Evolutionary conservation across 495 filamentous ascomycete species (phyloP).

Genomic region (Sordaria brevicollis): DNA sequence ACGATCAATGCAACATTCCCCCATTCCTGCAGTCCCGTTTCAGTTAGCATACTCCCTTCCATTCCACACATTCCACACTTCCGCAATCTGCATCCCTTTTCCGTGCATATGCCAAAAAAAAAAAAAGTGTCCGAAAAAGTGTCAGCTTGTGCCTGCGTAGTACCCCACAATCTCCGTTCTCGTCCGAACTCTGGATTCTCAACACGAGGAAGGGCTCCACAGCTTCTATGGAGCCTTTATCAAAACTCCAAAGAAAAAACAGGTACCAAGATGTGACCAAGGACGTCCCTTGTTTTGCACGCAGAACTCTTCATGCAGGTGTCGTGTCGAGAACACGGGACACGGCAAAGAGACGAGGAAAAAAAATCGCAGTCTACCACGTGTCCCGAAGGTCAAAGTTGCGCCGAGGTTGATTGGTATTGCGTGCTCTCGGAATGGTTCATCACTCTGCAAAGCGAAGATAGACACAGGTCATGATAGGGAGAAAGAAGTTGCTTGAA

Average conservation of each 20-base stretch:
- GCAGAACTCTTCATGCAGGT: too few species aligned
- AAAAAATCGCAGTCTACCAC: too few species aligned
- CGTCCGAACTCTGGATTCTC: not conserved
- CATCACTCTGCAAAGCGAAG: too few species aligned
- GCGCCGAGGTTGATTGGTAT: too few species aligned
- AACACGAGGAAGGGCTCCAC: not conserved
- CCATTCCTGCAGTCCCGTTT: too few species aligned
- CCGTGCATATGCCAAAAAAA: not conserved
- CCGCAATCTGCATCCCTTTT: not conserved
- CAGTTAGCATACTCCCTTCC: not conserved
- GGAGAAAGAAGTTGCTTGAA: not conserved
- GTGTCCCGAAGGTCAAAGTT: too few species aligned
- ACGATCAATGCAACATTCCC: too few species aligned
- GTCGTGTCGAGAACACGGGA: too few species aligned
- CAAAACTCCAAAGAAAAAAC: too few species aligned
- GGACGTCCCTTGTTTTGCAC: not conserved
- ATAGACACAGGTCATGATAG: not conserved
- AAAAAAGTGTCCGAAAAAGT: not conserved
- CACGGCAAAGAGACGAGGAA: too few species aligned
- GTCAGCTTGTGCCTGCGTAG: not conserved
- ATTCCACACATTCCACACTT: too few species aligned
- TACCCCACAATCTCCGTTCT: not conserved
- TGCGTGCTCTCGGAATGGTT: not conserved
- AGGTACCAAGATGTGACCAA: too few species aligned
- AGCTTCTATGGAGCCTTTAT: not conserved